Evolutionary conservation across 1,284 basidiomycete genomes (phyloP).

Genomic region (Ustilago hordei): DNA sequence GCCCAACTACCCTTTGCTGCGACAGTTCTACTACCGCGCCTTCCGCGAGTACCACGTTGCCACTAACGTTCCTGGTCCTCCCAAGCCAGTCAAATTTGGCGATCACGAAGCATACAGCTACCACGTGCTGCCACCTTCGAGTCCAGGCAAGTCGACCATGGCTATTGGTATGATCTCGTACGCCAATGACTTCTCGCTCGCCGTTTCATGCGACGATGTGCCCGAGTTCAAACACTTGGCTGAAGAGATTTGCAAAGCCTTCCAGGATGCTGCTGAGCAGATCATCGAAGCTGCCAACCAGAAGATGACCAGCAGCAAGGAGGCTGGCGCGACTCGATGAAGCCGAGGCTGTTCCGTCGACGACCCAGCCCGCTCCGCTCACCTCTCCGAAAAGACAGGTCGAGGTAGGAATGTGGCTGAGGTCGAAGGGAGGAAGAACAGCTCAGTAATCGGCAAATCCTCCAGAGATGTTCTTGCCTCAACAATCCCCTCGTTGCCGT

Average conservation of each 20-base stretch:
- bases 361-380: slow-evolving; percentile 11
- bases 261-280: slow-evolving; percentile 60
- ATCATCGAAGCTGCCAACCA: slow-evolving; percentile 62
- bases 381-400: too few relatives aligned
- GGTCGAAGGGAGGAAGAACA: slow-evolving; percentile 37
- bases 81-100: slow-evolving; percentile 65
- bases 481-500: slow-evolving; percentile 9
- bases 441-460: slow-evolving; percentile 19
- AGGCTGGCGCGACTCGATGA: slow-evolving; percentile 28
- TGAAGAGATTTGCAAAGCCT: slow-evolving; percentile 61
- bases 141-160: slow-evolving; percentile 67
- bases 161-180: slow-evolving; percentile 69
- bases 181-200: slow-evolving; percentile 65
- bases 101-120: slow-evolving; percentile 66
- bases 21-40: slow-evolving; percentile 63
- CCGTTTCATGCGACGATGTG: slow-evolving; percentile 68
- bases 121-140: slow-evolving; percentile 67
- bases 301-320: slow-evolving; percentile 30
- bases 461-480: slow-evolving; percentile 21
- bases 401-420: not conserved
- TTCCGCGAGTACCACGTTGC: slow-evolving; percentile 67
- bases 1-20: slow-evolving; percentile 63
- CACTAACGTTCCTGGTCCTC: slow-evolving; percentile 67
- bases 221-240: slow-evolving; percentile 61
- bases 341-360: slow-evolving; percentile 49